Conservation (phyloP, 495 filamentous ascomycete genomes). For the Hypoxylon lienhwacheense region DNA sequence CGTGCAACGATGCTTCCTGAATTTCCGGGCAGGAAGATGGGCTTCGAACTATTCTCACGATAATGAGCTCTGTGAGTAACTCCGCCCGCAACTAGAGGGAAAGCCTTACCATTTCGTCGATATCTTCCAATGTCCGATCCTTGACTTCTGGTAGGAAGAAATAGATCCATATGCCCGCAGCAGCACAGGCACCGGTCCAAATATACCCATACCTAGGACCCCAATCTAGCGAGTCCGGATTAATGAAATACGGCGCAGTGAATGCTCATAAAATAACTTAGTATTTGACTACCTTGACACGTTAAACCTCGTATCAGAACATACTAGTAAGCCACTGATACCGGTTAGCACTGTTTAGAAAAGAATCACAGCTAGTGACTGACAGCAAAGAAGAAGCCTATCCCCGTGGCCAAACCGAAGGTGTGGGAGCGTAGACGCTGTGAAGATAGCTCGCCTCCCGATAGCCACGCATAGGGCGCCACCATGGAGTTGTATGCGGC, state of each 20-base stretch:
- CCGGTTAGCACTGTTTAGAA: background rate
- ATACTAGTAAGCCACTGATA: slow-evolving; percentile 52
- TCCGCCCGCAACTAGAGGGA: background rate
- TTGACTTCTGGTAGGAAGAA: slow-evolving; percentile 59
- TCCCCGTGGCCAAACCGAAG: slow-evolving; percentile 57
- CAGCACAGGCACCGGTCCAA: slow-evolving; percentile 47
- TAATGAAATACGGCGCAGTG: slow-evolving; percentile 65
- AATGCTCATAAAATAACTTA: slow-evolving; percentile 45
- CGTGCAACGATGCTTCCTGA: slow-evolving; percentile 51
- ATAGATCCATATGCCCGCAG: slow-evolving; percentile 51
- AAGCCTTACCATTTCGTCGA: slow-evolving; percentile 56
- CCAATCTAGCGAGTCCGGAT: slow-evolving; percentile 58
- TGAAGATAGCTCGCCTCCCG: slow-evolving; percentile 60
- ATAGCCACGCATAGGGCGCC: slow-evolving; percentile 62
- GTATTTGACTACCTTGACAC: background rate
- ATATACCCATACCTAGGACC: slow-evolving; percentile 62
- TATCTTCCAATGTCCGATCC: slow-evolving; percentile 54
- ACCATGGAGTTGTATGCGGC: slow-evolving; percentile 58
- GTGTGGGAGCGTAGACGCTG: slow-evolving; percentile 60
- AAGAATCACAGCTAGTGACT: background rate
- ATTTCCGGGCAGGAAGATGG: slow-evolving; percentile 49
- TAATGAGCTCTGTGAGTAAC: background rate
- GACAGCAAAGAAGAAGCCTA: slow-evolving; percentile 54
- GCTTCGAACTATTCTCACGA: slow-evolving; percentile 46
- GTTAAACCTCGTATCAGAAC: background rate